Evolutionary conservation across 371 early-diverging fungal species (phyloP).

Genomic region (Syncephalastrum sp.): DNA sequence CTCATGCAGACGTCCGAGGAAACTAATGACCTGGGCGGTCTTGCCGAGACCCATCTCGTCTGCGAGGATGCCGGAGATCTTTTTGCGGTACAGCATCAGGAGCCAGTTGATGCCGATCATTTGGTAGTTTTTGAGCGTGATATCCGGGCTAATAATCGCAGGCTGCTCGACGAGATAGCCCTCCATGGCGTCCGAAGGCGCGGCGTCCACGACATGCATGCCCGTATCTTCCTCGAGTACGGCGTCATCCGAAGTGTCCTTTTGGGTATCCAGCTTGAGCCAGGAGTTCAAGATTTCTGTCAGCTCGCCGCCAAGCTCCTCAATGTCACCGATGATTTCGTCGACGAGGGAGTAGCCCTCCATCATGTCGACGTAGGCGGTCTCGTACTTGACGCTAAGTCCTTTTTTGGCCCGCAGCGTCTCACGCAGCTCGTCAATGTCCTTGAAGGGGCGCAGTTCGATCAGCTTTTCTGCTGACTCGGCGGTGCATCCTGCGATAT

Average conservation of each 20-base stretch:
- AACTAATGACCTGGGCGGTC: slow-evolving; percentile 93
- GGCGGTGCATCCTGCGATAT: slow-evolving; percentile 62
- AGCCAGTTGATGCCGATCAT: slow-evolving; percentile 95
- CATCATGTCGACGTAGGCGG: slow-evolving; percentile 62
- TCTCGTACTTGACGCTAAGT: slow-evolving; percentile 57
- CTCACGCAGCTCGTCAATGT: slow-evolving; percentile 52
- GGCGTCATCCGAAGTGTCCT: slow-evolving; percentile 24
- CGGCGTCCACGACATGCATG: slow-evolving; percentile 18
- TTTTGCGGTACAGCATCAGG: slow-evolving; percentile 73
- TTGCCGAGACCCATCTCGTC: slow-evolving; percentile 99
- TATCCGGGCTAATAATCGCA: slow-evolving; percentile 43
- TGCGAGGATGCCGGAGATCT: slow-evolving; percentile 85
- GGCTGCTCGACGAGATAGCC: slow-evolving; percentile 59
- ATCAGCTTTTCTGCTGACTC: slow-evolving; percentile 60
- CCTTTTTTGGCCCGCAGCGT: slow-evolving; percentile 57
- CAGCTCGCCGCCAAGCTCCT: slow-evolving; percentile 54
- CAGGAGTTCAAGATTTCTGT: slow-evolving; percentile 51
- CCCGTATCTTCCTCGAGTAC: slow-evolving; percentile 28
- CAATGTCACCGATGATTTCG: slow-evolving; percentile 62
- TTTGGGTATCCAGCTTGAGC: slow-evolving; percentile 28
- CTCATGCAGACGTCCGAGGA: slow-evolving; percentile 69
- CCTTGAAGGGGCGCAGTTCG: slow-evolving; percentile 61
- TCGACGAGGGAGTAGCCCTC: slow-evolving; percentile 78
- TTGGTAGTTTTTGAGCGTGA: slow-evolving; percentile 87
- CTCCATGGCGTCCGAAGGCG: slow-evolving; percentile 36